These are phyloP conservation scores for Wickerhamiella allomyrinae DNA, from an alignment of 805 yeast species.

Conservation along the genomic window DNA sequence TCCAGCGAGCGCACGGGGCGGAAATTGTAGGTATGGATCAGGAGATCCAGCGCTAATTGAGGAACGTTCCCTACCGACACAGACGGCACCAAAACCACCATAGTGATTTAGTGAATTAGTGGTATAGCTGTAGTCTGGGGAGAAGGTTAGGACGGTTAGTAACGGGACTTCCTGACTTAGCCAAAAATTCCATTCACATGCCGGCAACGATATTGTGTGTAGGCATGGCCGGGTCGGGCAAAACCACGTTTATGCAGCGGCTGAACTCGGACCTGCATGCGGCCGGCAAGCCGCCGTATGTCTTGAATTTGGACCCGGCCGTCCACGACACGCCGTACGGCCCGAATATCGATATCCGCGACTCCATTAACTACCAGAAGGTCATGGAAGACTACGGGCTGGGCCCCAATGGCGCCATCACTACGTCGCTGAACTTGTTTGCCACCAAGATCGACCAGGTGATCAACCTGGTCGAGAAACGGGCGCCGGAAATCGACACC, in stretches of 20 bases:
- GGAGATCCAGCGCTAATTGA: conserved; percentile 61
- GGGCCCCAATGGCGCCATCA: conserved; percentile 98
- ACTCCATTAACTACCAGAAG: conserved; percentile 85
- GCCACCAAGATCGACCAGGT: conserved; percentile 96
- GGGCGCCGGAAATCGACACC: conserved; percentile 41
- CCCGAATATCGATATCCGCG: conserved; percentile 89
- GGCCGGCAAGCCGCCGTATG: conserved; percentile 62
- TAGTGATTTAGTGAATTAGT: background rate
- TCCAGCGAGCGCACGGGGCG: conserved; percentile 42
- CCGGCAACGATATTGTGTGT: conserved; percentile 33
- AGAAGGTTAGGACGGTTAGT: background rate
- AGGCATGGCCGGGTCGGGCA: conserved; percentile 75
- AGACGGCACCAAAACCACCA: conserved; percentile 45
- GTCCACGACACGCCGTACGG: conserved; percentile 88
- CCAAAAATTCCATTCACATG: conserved; percentile 1
- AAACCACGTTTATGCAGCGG: conserved; percentile 95
- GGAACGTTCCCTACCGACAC: conserved; percentile 85
- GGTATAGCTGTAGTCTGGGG: background rate
- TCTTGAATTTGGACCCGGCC: conserved; percentile 91
- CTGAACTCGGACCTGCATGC: conserved; percentile 77
- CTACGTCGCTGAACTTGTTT: conserved; percentile 82
- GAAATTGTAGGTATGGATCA: conserved; percentile 49
- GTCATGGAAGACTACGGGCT: conserved; percentile 88
- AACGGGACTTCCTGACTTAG: background rate
- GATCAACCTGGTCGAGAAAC: conserved; percentile 66